Base-by-base conservation (phyloP, 805 yeast species). In the Priceomyces fermenticarens region DNA sequence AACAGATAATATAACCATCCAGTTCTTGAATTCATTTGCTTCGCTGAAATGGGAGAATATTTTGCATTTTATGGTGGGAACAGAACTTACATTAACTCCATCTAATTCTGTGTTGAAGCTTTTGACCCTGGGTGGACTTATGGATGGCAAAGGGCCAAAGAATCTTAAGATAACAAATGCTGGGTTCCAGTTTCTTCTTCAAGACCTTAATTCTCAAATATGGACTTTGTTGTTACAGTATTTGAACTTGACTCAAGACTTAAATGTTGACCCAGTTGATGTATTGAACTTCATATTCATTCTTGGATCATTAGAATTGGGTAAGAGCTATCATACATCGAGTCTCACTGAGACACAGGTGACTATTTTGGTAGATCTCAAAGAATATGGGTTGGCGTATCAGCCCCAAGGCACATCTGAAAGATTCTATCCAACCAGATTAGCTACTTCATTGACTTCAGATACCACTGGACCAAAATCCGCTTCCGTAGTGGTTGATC, bases 1-100 rank as follows among this genome's bases (percentile, higher is more conserved):
- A 45, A 75, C 78, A 34, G 75, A 77, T 41, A 66, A 67, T 25
- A 84, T 85, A 3, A 81, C 78, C 35, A 62, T 81, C n/a, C 75
- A 72, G 29, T 84, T 83, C 52, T 68, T 91, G 36, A 95, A 88
- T 50, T 70, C 71, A 30, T 90, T 88, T 63, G 95, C 97, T 10
- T 76, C 88, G 5, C 77, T 75, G 35, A 88, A 85, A 57, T 93
- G 99, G 99, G 99, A 93, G 58, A 80, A 88, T 6, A 91, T 93
- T 51, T 70, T 93, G 52, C 98, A 93, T 70, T 93, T 84, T 67
- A 91, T 93, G 98, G 99, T 93, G 33, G 97, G 98, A 2, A 88
- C 97, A 0, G 86, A 87, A 38, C 65, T 83, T 35, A 71, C 77
- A 9, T 74, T 71, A 12, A 66, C 78, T 2, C 96, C 97, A 2